Evolutionary conservation across 331 rosid species (phyloP), one percentile per base, ranked within the genome.

Genomic region (Malus hybrid): DNA sequence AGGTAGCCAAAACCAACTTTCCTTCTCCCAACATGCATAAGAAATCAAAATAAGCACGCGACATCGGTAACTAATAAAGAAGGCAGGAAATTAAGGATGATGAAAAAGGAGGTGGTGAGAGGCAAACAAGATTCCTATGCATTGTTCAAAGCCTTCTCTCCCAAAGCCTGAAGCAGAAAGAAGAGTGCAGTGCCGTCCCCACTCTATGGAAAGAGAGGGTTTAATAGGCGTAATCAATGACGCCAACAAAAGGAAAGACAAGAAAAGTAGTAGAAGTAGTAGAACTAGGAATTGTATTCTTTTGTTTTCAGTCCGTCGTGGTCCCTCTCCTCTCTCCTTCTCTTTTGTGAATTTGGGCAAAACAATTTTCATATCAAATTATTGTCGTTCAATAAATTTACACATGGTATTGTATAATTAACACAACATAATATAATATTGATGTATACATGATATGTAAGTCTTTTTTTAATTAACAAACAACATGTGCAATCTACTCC

Each of bases 201-300:
- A 78, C 83, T 6, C 85, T 82, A 42, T 2, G 33, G 59, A 33
- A 44, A 60, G 10, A 68, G 29, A 31, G 20, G 86, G 67, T 61
- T 75, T 50, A 54, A 42, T 29, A 75, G 79, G 79, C 75, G 76
- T 79, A 79, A 76, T 79, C 76, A 67, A 79, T 75, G 81, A 75
- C 69, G 83, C 67, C 76, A 83, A 66, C 67, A 20, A 67, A 73
- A 14, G 66, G 20, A 77, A 34, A 52, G 44, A 39, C 44, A 39
- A 61, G 16, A 72, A 31, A 67, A 57, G 75, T 65, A 31, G 65
- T 39, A 32, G 13, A 4, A 59, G 14, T 10, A 42, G 14, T 42
- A 42, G 48, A 42, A 42, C 48, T 42, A 42, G 48, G 14, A 42
- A 42, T 42, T 42, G 48, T 42, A 42, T 10, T 42, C 48, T 42